Base-by-base conservation (phyloP, 2,329 filamentous ascomycete species). In the Trichophyton simii region DNA sequence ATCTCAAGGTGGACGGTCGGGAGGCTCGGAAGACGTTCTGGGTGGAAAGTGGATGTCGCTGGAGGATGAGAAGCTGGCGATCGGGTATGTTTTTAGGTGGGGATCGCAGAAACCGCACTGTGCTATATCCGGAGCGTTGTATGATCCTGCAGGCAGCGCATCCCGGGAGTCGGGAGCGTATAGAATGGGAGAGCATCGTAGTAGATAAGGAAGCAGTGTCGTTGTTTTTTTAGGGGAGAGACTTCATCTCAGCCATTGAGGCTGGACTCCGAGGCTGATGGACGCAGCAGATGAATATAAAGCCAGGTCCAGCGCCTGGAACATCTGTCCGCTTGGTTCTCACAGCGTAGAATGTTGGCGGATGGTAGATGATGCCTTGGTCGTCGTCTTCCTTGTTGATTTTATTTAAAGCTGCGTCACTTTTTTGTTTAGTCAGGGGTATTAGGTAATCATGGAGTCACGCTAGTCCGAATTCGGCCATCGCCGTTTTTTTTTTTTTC, bases 391-490 rank as follows among this genome's bases (percentile, higher is more conserved):
- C 46, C 20, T n/a, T 34, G 52, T 34, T 54, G 50, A 54, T 54
- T 54, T 54, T 34, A 36, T 36, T 38, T 2, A 38, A 38, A 38
- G 28, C 52, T 55, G 52, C 52, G 52, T 55, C 52, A 55, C 52
- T 55, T 55, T 55, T 54, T 55, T 55, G 25, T 52, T 28, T 28
- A 52, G 52, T 55, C 52, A 55, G 52, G 52, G 52, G 52, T 8
- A 55, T 55, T 55, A 55, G 15, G 28, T 55, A 55, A 55, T 6
- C 31, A 3, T 6, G 52, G 52, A 55, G 18, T 31, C 36, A 55
- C 25, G 28, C 34, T 28, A 55, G 31, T 28, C 52, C 52, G 52
- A 55, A 5, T 18, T 20, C 52, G 13, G 31, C n/a, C 34, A 11
- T 15, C 34, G 7, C 52, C 9, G 11, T 34, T n/a, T 34, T 13